phyloP scores from a whole-genome alignment of 805 yeast genomes.

The Barnettozyma siamensis region DNA sequence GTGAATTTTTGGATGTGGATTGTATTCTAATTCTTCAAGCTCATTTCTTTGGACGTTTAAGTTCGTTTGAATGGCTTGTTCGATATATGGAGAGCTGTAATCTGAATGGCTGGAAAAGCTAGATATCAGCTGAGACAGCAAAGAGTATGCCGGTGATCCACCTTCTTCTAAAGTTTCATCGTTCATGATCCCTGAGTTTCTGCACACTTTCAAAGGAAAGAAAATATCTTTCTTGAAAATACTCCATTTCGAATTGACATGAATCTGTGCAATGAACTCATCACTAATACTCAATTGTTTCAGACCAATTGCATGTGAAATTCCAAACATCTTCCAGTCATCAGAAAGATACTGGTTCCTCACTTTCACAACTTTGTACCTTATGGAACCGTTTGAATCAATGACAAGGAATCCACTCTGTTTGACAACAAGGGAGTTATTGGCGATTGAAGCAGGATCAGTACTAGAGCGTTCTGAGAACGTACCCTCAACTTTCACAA shows the following conservation, averaged over 20 bases:
- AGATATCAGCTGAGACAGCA: neutral
- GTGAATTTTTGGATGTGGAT: constrained; percentile 7
- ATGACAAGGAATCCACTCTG: constrained; percentile 3
- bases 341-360: neutral
- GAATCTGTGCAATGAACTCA: constrained; percentile 3
- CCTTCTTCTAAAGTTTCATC: neutral
- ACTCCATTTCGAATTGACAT: constrained; percentile 9
- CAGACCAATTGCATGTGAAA: neutral
- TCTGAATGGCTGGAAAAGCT: neutral
- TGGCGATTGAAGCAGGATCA: neutral
- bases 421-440: neutral
- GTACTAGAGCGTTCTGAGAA: neutral
- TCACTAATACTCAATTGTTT: neutral
- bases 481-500: constrained; percentile 1
- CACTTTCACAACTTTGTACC: constrained; percentile 4
- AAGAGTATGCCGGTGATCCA: neutral
- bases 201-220: constrained; percentile 3
- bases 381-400: constrained; percentile 1
- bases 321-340: constrained; percentile 8
- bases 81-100: constrained; percentile 14
- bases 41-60: neutral
- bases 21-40: constrained; percentile 1
- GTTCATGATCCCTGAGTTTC: neutral
- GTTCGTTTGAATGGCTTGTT: constrained; percentile 13
- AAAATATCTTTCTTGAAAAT: constrained; percentile 8